Evolutionary conservation across 305 asterid genomes (phyloP).

Genomic region (Rubia tinctorum): DNA sequence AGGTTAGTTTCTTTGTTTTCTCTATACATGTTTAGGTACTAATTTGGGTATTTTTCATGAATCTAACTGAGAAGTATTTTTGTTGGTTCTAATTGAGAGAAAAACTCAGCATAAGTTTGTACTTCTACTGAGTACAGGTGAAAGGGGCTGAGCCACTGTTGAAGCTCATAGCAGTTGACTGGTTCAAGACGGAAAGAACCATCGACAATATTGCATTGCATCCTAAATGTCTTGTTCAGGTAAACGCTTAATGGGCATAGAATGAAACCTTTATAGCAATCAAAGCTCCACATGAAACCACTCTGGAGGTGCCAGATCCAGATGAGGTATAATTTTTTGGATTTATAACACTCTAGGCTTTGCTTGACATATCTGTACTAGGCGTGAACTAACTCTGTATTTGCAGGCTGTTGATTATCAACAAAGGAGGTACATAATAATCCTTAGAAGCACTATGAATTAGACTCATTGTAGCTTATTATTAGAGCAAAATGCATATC

Average conservation of each 20-base stretch:
- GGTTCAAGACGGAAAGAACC: constrained; percentile 81
- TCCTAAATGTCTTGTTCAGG: constrained; percentile 88
- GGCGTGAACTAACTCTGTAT: constrained; percentile 17
- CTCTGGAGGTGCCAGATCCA: constrained; percentile 98
- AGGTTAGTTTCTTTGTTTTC: constrained; percentile 44
- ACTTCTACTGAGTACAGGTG: constrained; percentile 38
- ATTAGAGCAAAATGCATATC: no score
- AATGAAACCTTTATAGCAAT: constrained; percentile 93
- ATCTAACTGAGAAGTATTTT: background rate
- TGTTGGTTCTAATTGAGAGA: background rate
- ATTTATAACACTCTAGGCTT: constrained; percentile 18
- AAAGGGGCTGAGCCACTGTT: constrained; percentile 95
- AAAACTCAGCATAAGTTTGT: background rate
- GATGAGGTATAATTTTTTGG: constrained; percentile 60
- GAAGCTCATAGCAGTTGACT: constrained; percentile 95
- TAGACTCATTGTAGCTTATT: no score
- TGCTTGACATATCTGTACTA: constrained; percentile 21
- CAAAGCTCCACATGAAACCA: constrained; percentile 98
- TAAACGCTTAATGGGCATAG: constrained; percentile 43
- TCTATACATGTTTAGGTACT: background rate
- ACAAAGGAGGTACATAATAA: constrained; percentile 89
- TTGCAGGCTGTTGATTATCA: constrained; percentile 83
- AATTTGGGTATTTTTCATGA: background rate
- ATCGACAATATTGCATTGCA: constrained; percentile 70
- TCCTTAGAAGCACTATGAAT: constrained; percentile 97